phyloP scores from a whole-genome alignment of 257 asterid genomes.

The Marsdenia floribunda region DNA sequence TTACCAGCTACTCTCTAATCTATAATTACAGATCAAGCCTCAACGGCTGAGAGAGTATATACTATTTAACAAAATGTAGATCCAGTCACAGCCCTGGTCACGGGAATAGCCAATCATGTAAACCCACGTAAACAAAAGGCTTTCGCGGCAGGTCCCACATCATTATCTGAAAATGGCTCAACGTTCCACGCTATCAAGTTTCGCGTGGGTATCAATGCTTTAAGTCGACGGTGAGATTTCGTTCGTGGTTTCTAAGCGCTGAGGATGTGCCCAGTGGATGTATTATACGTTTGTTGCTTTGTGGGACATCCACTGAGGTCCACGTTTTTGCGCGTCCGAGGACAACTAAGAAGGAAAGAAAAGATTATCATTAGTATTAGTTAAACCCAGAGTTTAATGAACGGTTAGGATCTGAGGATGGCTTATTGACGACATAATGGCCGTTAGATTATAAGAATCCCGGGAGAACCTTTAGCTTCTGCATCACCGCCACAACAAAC shows the following conservation, averaged over 20 bases:
- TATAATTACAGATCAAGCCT: not conserved
- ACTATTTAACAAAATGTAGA: not conserved
- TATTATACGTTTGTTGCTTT: not conserved
- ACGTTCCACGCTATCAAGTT: not conserved
- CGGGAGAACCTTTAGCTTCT: not conserved
- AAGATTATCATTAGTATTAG: not conserved
- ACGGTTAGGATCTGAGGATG: conserved; percentile 15
- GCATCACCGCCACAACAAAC: conserved; percentile 29
- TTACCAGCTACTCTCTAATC: not conserved
- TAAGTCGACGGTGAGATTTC: not conserved
- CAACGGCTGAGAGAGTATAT: not conserved
- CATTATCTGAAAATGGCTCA: conserved; percentile 2
- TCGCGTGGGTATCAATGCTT: not conserved
- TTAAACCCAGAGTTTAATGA: not conserved
- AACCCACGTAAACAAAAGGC: conserved; percentile 1
- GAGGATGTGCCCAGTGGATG: not conserved
- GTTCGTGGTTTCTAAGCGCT: not conserved
- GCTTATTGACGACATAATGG: not conserved
- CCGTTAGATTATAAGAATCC: conserved; percentile 2
- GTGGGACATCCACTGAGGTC: not conserved
- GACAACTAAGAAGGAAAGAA: conserved; percentile 4
- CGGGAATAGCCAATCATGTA: not conserved
- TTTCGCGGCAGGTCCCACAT: too few species aligned
- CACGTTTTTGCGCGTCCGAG: conserved; percentile 20
- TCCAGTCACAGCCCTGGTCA: conserved; percentile 12